Base-by-base conservation (phyloP, 78 protist species). In the Dictyostelium firmibasis region DNA sequence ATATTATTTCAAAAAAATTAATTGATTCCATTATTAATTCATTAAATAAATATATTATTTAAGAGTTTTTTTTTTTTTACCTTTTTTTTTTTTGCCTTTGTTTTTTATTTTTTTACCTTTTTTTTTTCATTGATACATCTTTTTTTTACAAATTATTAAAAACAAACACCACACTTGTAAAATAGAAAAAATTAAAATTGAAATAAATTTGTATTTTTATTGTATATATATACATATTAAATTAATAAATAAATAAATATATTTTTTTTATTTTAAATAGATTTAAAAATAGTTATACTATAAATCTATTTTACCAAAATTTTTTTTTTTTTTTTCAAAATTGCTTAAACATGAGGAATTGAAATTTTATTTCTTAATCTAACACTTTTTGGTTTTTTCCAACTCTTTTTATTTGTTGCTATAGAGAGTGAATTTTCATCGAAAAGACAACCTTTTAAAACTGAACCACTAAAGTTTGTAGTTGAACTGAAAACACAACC, bases 361-460 rank as follows among this genome's bases (percentile, higher is more conserved):
- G 64, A 43, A 47, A 89, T 64, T 81, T 74, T 88, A 25, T 41
- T 60, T 81, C 85, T 89, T 1, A 38, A 6, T 70, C 83, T 81
- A 11, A 81, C 20, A 14, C 47, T 18, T 36, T 89, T 89, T 62
- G 94, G 86, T 50, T 89, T 89, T 53, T 89, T 89, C 82, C 76
- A 89, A 35, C 33, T 29, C 50, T 89, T 89, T 44, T 81, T 75
- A 70, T 57, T 41, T 27, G 69, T 36, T 25, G 94, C 94, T 0
- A 53, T 35, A 14, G 78, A 74, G 1, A 79, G 18, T 13, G 83
- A 36, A n/a, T 33, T 11, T 27, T 47, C 38, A 31, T 89, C 94
- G 35, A 89, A 89, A 11, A 44, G 20, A n/a, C 83, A 16, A n/a
- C 60, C 44, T 25, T 60, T 81, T 25, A 50, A 25, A 33, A 33